Evolutionary conservation across 2,329 filamentous ascomycete genomes (phyloP), one percentile per base, ranked within the genome.

Genomic region (Aspergillus thermomutatus): DNA sequence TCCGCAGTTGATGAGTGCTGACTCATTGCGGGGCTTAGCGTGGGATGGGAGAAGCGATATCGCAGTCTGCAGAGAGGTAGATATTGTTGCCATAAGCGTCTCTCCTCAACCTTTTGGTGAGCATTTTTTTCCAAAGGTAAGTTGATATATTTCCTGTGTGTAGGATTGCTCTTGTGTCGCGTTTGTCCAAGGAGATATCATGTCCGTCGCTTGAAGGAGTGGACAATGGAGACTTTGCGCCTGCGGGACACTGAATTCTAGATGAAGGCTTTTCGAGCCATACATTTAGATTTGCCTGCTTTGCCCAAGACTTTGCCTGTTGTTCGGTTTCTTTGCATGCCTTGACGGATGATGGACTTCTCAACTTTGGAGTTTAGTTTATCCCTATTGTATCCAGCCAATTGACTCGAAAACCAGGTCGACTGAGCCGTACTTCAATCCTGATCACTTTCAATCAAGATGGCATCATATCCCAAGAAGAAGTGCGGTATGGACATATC

Each of bases 391-490:
- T 34, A 37, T 17, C 14, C 14, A 23, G 48, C 48, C n/a, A 57
- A 54, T 51, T 56, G 46, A 54, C 52, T 11, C 28, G 4, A 47
- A 10, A 19, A 17, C 28, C 52, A 60, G 58, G 50, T 52, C 46
- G 23, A 23, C 9, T 8, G 11, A 52, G 26, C 46, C 43, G 51
- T 25, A 19, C 28, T 37, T 58, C 52, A 45, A 53, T 52, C 55
- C 31, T 46, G 49, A 53, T 49, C 27, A 52, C 28, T 51, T 31
- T 27, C 28, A 46, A 58, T 54, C 57, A 68, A 62, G 47, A 73
- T 73, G 71, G 60, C 67, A 26, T 63, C 67, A 59, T 68, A 61
- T 58, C 64, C 71, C 27, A 74, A 72, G 65, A 75, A 73, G 69
- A 75, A 74, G 66, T 75, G 72, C 67, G 72, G 72, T 74, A 73